Conservation (phyloP, 352 stramenopile species). For the Pythium diclinum region DNA sequence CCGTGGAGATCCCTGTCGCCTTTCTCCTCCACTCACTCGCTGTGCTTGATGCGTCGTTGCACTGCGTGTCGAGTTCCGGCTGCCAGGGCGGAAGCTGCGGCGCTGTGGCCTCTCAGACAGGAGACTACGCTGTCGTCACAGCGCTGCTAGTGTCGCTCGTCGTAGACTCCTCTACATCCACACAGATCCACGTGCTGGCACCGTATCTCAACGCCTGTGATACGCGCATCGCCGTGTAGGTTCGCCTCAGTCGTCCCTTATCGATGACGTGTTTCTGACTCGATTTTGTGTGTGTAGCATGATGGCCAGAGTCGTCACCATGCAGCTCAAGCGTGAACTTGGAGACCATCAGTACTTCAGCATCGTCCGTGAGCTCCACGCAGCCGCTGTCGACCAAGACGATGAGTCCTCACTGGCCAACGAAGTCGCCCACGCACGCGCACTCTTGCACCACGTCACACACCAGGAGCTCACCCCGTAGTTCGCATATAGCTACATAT, state of each 20-base stretch:
- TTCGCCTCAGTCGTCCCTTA: no score
- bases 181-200: conserved; percentile 19
- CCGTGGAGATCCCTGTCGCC: conserved; percentile 24
- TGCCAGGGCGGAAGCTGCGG: conserved; percentile 41
- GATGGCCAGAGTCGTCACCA: conserved; percentile 35
- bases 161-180: no score
- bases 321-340: conserved; percentile 31
- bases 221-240: conserved; percentile 48
- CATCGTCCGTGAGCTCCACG: conserved; percentile 41
- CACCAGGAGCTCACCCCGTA: not conserved
- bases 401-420: conserved; percentile 39
- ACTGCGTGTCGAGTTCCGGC: conserved; percentile 4
- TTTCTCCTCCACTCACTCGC: conserved; percentile 40
- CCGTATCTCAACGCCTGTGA: conserved; percentile 40
- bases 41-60: conserved; percentile 26
- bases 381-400: conserved; percentile 37
- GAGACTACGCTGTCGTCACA: conserved; percentile 31
- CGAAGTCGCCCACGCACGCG: conserved; percentile 35
- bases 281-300: conserved; percentile 29
- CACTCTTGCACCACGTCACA: conserved; percentile 29
- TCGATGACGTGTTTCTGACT: no score
- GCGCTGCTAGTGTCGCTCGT: conserved; percentile 32
- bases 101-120: conserved; percentile 22
- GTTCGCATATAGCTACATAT: conserved; percentile 4
- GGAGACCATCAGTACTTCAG: conserved; percentile 29